Conservation (phyloP, 2,329 filamentous ascomycete genomes). For the Ophiobolus disseminans region DNA sequence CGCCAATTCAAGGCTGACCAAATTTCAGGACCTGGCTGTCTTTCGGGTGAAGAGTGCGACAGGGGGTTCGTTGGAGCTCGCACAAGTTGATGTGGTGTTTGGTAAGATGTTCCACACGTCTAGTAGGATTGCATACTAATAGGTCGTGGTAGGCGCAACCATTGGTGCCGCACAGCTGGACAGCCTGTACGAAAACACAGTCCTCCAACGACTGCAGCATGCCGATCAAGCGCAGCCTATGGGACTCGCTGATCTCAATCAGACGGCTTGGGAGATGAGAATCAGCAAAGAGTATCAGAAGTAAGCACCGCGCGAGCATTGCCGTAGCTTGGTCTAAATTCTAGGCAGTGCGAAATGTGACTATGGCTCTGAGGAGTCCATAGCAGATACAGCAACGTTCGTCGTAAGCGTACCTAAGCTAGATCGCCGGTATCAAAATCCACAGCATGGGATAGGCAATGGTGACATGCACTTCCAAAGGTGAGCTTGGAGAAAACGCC, state of each 20-base stretch:
- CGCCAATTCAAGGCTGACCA: background rate
- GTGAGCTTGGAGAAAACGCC: background rate
- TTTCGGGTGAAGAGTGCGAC: conserved; percentile 38
- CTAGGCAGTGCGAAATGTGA: conserved; percentile 43
- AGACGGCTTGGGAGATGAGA: conserved; percentile 47
- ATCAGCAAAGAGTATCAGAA: conserved; percentile 47
- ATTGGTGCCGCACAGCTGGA: conserved; percentile 50
- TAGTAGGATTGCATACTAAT: background rate
- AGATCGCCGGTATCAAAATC: conserved; percentile 19
- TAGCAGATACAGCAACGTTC: conserved; percentile 36
- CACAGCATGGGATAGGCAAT: conserved; percentile 21
- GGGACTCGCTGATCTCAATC: conserved; percentile 31
- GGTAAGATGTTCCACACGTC: conserved; percentile 17
- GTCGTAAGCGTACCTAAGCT: conserved; percentile 41
- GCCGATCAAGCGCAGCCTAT: conserved; percentile 25
- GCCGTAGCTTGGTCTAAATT: background rate
- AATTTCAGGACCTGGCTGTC: conserved; percentile 24
- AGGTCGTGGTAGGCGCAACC: conserved; percentile 42
- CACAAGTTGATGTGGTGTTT: conserved; percentile 47
- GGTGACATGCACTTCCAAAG: conserved; percentile 33
- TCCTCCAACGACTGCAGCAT: conserved; percentile 26
- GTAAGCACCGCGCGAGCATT: background rate
- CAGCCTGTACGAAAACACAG: conserved; percentile 35
- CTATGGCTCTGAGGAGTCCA: conserved; percentile 38
- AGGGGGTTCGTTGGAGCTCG: conserved; percentile 31